Evolutionary conservation across 2,329 filamentous ascomycete genomes (phyloP).

Genomic region (Aspergillus bombycis): DNA sequence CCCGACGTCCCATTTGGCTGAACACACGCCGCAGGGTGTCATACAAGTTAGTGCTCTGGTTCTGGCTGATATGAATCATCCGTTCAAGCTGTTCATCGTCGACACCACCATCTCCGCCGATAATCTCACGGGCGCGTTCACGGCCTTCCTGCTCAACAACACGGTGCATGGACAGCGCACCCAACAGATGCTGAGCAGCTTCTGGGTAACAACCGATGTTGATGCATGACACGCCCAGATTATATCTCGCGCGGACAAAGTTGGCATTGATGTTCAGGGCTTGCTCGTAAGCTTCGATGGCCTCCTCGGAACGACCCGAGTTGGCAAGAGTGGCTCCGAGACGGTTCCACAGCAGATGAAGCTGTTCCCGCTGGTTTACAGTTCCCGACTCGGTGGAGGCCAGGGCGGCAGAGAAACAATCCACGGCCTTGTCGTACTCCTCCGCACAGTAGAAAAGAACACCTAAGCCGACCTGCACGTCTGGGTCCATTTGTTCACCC

Average conservation of each 20-base stretch:
- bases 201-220: slow-evolving; percentile 95
- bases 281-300: slow-evolving; percentile 94
- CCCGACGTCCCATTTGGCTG: slow-evolving; percentile 87
- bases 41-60: slow-evolving; percentile 94
- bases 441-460: slow-evolving; percentile 98
- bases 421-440: slow-evolving; percentile 97
- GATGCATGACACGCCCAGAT: slow-evolving; percentile 93
- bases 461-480: slow-evolving; percentile 95
- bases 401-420: slow-evolving; percentile 93
- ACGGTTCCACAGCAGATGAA: slow-evolving; percentile 96
- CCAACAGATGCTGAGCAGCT: slow-evolving; percentile 88
- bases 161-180: slow-evolving; percentile 93
- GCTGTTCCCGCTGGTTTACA: slow-evolving; percentile 80
- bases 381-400: slow-evolving; percentile 81
- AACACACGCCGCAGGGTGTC: slow-evolving; percentile 95
- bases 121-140: slow-evolving; percentile 79
- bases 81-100: slow-evolving; percentile 77
- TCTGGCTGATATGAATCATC: slow-evolving; percentile 78
- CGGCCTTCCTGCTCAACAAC: slow-evolving; percentile 84
- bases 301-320: slow-evolving; percentile 89
- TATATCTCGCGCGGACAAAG: slow-evolving; percentile 96
- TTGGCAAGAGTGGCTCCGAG: slow-evolving; percentile 96
- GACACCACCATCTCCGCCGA: slow-evolving; percentile 57
- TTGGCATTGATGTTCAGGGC: slow-evolving; percentile 89
- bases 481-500: slow-evolving; percentile 95